A percentile compares a stretch with the other conserved stretches of the same genome.
Conservation (phyloP, 805 yeast genomes). For the Ogataea methylovora region DNA sequence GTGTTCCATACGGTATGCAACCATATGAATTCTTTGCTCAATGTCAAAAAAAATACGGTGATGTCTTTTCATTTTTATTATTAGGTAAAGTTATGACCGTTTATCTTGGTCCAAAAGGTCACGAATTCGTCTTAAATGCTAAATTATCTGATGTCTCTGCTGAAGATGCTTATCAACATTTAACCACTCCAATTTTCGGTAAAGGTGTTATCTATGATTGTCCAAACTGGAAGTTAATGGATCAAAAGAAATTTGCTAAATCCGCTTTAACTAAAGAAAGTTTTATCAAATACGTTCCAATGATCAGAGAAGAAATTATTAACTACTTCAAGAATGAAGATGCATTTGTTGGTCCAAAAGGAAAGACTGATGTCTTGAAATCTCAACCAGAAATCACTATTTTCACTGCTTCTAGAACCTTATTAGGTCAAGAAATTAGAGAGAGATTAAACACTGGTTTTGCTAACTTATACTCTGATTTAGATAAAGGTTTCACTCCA, state of each 20-base stretch:
- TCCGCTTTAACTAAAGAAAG: conserved; percentile 80
- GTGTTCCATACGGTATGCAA: conserved; percentile 81
- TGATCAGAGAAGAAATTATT: conserved; percentile 70
- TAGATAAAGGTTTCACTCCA: conserved; percentile 96
- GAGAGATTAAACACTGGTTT: conserved; percentile 71
- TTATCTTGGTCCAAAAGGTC: conserved; percentile 94
- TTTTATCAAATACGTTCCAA: conserved; percentile 80
- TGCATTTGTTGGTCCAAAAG: conserved; percentile 37
- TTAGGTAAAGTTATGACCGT: conserved; percentile 93
- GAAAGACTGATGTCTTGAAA: conserved; percentile 61
- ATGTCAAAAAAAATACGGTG: conserved; percentile 81
- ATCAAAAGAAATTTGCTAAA: conserved; percentile 95
- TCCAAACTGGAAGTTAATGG: conserved; percentile 91
- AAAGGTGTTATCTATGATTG: conserved; percentile 97
- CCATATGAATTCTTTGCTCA: conserved; percentile 85
- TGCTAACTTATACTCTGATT: conserved; percentile 80
- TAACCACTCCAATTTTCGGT: conserved; percentile 99
- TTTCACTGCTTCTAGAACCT: conserved; percentile 89
- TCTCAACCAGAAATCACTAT: conserved; percentile 94
- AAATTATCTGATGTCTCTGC: conserved; percentile 87
- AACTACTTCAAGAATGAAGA: conserved; percentile 52
- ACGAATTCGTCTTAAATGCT: conserved; percentile 91
- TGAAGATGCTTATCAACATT: conserved; percentile 90
- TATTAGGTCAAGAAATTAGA: conserved; percentile 90
- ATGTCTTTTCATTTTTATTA: conserved; percentile 82